Conservation (phyloP, 768 basidiomycete species). For the Sporobolomyces roseus region DNA sequence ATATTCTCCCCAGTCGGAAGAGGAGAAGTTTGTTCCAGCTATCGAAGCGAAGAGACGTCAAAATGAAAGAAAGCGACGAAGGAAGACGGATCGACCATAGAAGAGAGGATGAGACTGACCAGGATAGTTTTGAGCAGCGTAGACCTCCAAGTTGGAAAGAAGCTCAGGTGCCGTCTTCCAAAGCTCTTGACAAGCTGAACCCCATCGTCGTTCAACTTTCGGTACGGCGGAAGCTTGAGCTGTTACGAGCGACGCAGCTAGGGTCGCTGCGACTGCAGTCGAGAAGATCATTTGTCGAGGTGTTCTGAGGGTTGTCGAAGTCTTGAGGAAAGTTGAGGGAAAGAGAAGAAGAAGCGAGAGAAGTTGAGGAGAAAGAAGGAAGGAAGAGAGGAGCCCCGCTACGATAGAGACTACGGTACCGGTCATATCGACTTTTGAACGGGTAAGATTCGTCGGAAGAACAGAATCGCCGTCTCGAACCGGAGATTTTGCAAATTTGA, state of each 20-base stretch:
- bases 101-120: conserved; percentile 15
- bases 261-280: not conserved
- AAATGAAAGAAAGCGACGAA: not conserved
- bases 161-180: conserved; percentile 22
- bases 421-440: not conserved
- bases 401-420: not conserved
- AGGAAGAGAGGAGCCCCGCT: conserved; percentile 13
- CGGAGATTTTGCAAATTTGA: not conserved
- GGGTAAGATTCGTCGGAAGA: conserved; percentile 1
- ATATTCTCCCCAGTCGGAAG: conserved; percentile 14
- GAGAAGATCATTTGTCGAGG: conserved; percentile 10
- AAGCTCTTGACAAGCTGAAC: conserved; percentile 14
- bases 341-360: not conserved
- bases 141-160: conserved; percentile 28
- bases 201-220: not conserved
- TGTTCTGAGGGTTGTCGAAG: not conserved
- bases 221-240: not conserved
- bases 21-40: conserved; percentile 22
- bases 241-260: not conserved
- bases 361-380: not conserved
- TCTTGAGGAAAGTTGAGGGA: not conserved
- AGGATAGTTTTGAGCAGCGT: conserved; percentile 25
- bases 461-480: not conserved
- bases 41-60: not conserved
- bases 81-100: not conserved